phyloP scores from a whole-genome alignment of 306 rosid species.

The Begonia fuchsioides region DNA sequence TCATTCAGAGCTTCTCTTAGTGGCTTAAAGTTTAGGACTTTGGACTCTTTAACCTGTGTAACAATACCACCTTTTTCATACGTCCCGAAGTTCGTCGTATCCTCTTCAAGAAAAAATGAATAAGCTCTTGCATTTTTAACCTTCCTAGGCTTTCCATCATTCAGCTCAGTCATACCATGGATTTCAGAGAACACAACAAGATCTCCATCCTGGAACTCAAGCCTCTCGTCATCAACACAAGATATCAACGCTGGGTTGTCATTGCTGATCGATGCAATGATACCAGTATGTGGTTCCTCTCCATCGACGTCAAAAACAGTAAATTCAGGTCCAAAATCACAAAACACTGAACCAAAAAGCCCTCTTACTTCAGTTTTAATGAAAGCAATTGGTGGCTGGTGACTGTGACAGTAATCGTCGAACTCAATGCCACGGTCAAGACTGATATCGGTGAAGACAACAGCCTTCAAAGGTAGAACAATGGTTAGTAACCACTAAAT shows the following conservation, averaged over 20 bases:
- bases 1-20: slow-evolving; percentile 49
- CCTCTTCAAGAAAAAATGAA: slow-evolving; percentile 74
- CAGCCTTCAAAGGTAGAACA: slow-evolving; percentile 34
- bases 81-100: slow-evolving; percentile 51
- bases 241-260: slow-evolving; percentile 62
- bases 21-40: slow-evolving; percentile 61
- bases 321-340: slow-evolving; percentile 92
- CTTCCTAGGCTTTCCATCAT: slow-evolving; percentile 76
- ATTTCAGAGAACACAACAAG: slow-evolving; percentile 81
- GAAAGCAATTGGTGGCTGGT: slow-evolving; percentile 81
- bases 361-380: slow-evolving; percentile 91
- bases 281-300: slow-evolving; percentile 76
- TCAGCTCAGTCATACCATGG: slow-evolving; percentile 77
- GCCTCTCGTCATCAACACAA: slow-evolving; percentile 88
- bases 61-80: slow-evolving; percentile 78
- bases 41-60: slow-evolving; percentile 74
- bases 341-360: slow-evolving; percentile 81
- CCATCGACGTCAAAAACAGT: slow-evolving; percentile 86
- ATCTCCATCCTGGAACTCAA: slow-evolving; percentile 91
- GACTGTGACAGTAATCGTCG: slow-evolving; percentile 67
- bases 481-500: no score
- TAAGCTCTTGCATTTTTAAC: slow-evolving; percentile 57
- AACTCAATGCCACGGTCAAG: slow-evolving; percentile 58
- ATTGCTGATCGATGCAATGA: slow-evolving; percentile 71
- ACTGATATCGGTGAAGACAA: slow-evolving; percentile 58